Conservation (phyloP, 106 monocot genomes). For the Dioscorea dumetorum region DNA sequence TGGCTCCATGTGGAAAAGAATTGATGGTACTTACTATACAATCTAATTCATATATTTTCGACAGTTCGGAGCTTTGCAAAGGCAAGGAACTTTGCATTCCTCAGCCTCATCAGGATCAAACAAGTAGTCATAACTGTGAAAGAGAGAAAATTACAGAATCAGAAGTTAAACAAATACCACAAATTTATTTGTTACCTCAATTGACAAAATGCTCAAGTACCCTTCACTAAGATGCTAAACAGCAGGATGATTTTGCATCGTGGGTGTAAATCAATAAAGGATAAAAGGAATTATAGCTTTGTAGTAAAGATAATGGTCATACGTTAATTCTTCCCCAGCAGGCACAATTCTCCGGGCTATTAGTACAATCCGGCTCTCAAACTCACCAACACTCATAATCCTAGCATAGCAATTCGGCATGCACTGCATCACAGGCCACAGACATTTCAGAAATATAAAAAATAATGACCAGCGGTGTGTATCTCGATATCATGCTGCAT, state of each 20-base stretch:
- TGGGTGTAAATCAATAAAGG: no score
- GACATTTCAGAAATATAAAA: background rate
- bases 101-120: conserved; percentile 80
- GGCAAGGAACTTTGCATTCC: conserved; percentile 73
- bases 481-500: background rate
- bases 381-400: conserved; percentile 75
- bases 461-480: background rate
- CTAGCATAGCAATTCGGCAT: conserved; percentile 96
- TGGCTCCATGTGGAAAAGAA: background rate
- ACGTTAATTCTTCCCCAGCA: conserved; percentile 89
- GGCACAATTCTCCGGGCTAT: conserved; percentile 74
- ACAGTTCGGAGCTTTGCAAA: conserved; percentile 67
- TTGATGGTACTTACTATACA: conserved; percentile 1
- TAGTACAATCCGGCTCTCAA: conserved; percentile 72
- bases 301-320: conserved; percentile 2
- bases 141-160: background rate
- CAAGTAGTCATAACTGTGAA: conserved; percentile 69
- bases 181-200: no score
- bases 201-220: no score
- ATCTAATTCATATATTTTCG: conserved; percentile 71
- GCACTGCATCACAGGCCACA: conserved; percentile 46
- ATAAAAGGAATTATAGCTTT: no score
- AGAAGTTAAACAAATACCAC: no score
- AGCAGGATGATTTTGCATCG: no score
- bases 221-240: no score